A percentile compares a stretch with the other conserved stretches of the same genome.
Evolutionary conservation across 192 early-diverging fungal genomes (phyloP).

Genomic region (Entomortierella beljakovae): DNA sequence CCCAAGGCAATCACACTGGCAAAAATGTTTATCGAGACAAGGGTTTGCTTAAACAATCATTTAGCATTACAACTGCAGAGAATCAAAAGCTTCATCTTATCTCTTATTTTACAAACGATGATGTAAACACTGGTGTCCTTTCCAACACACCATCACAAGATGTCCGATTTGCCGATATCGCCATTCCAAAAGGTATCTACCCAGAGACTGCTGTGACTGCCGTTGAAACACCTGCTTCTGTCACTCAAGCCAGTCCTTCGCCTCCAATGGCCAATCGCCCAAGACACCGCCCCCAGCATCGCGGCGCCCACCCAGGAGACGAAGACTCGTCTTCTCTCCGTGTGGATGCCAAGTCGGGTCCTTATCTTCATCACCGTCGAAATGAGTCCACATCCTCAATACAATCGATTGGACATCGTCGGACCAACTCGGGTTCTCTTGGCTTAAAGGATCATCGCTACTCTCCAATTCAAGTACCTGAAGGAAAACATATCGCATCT

Average conservation of each 20-base stretch:
- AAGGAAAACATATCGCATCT: conserved; percentile 31
- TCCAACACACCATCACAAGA: conserved; percentile 71
- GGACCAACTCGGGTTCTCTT: conserved; percentile 42
- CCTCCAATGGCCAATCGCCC: conserved; percentile 32
- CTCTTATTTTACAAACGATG: conserved; percentile 88
- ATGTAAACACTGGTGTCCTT: conserved; percentile 73
- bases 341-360: conserved; percentile 11
- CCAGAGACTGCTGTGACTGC: conserved; percentile 70
- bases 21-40: conserved; percentile 73
- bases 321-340: conserved; percentile 25
- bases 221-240: background rate
- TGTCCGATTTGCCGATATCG: conserved; percentile 72
- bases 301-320: conserved; percentile 15
- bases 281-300: conserved; percentile 20
- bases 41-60: conserved; percentile 90
- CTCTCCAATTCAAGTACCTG: conserved; percentile 39
- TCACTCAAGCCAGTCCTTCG: conserved; percentile 23
- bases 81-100: conserved; percentile 89
- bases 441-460: conserved; percentile 49
- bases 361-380: conserved; percentile 39
- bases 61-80: conserved; percentile 86
- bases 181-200: conserved; percentile 84
- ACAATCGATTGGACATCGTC: conserved; percentile 31
- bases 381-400: conserved; percentile 43
- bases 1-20: conserved; percentile 26